A percentile compares a stretch with the other conserved stretches of the same genome.
Conservation (phyloP, 352 stramenopile species). For the Pythium utonaiense region DNA sequence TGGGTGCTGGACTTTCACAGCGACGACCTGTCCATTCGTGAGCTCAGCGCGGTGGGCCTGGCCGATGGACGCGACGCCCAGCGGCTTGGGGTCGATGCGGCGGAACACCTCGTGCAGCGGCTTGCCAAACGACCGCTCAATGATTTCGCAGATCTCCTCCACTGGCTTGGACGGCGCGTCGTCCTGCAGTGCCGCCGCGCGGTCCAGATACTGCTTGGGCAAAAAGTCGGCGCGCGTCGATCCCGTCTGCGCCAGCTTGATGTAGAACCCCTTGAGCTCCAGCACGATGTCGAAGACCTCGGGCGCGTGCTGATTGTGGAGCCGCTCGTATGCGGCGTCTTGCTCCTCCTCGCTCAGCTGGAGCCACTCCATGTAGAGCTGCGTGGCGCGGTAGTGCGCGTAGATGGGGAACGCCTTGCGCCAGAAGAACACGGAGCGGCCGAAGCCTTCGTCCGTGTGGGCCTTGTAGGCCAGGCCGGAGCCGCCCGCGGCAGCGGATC, state of each 20-base stretch:
- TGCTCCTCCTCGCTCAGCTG: slow-evolving; percentile 47
- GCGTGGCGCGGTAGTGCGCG: slow-evolving; percentile 68
- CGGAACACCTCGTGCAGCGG: slow-evolving; percentile 52
- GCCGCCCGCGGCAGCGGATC: slow-evolving; percentile 39
- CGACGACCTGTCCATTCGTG: slow-evolving; percentile 66
- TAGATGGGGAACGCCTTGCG: slow-evolving; percentile 87
- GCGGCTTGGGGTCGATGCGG: slow-evolving; percentile 59
- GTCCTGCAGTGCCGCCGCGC: slow-evolving; percentile 70
- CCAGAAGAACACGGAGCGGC: slow-evolving; percentile 82
- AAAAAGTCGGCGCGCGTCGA: slow-evolving; percentile 81
- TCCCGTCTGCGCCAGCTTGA: slow-evolving; percentile 81
- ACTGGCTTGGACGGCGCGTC: slow-evolving; percentile 74
- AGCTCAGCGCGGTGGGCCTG: slow-evolving; percentile 79
- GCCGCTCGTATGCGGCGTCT: slow-evolving; percentile 61
- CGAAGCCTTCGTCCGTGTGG: slow-evolving; percentile 76
- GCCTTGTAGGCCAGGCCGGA: slow-evolving; percentile 53
- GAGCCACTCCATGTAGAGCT: slow-evolving; percentile 70
- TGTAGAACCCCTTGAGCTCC: slow-evolving; percentile 85
- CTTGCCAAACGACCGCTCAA: slow-evolving; percentile 67
- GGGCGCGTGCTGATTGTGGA: slow-evolving; percentile 75
- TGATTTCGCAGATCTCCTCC: slow-evolving; percentile 70
- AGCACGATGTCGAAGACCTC: slow-evolving; percentile 81
- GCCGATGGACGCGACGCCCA: slow-evolving; percentile 80
- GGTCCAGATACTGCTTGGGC: slow-evolving; percentile 75
- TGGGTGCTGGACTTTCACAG: slow-evolving; percentile 92